phyloP scores from a whole-genome alignment of 495 filamentous ascomycete species.

The Penicillium riverlandense region DNA sequence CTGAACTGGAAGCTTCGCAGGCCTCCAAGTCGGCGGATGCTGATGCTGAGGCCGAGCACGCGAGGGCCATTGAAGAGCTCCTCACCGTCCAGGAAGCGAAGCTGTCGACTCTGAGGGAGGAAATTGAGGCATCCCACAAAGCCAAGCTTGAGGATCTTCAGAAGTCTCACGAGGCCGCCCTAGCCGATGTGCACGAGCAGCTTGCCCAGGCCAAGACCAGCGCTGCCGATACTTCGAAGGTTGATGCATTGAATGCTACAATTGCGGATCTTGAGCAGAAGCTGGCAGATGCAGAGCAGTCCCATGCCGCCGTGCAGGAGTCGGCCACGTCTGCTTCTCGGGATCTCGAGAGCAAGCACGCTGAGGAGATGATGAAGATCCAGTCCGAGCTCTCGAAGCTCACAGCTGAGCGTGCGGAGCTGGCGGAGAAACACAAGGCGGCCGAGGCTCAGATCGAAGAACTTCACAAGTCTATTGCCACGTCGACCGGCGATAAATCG shows the following conservation, averaged over 20 bases:
- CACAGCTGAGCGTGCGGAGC: conserved; percentile 14
- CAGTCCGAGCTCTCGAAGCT: conserved; percentile 11
- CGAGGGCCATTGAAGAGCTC: conserved; percentile 35
- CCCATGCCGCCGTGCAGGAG: conserved; percentile 21
- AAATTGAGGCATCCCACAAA: conserved; percentile 32
- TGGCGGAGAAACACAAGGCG: conserved; percentile 26
- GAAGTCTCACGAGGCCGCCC: conserved; percentile 26
- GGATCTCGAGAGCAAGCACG: conserved; percentile 25
- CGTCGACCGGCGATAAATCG: conserved; percentile 22
- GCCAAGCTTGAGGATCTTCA: conserved; percentile 33
- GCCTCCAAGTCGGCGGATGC: conserved; percentile 20
- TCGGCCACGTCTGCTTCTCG: conserved; percentile 15
- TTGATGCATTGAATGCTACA: conserved; percentile 29
- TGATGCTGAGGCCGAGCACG: conserved; percentile 28
- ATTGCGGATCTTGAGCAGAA: conserved; percentile 33
- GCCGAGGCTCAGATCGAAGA: conserved; percentile 21
- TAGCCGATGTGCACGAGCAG: conserved; percentile 26
- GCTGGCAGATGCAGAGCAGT: conserved; percentile 25
- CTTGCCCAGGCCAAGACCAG: conserved; percentile 29
- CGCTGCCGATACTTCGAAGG: conserved; percentile 29
- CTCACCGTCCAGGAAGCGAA: conserved; percentile 38
- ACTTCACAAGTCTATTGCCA: conserved; percentile 25
- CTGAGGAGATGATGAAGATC: conserved; percentile 23
- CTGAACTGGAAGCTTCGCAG: conserved; percentile 25
- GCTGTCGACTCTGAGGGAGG: conserved; percentile 23